A percentile compares a stretch with the other conserved stretches of the same genome.
Evolutionary conservation across 1,139 yeast genomes (phyloP).

Genomic region (Entelexis sorbosivorans): DNA sequence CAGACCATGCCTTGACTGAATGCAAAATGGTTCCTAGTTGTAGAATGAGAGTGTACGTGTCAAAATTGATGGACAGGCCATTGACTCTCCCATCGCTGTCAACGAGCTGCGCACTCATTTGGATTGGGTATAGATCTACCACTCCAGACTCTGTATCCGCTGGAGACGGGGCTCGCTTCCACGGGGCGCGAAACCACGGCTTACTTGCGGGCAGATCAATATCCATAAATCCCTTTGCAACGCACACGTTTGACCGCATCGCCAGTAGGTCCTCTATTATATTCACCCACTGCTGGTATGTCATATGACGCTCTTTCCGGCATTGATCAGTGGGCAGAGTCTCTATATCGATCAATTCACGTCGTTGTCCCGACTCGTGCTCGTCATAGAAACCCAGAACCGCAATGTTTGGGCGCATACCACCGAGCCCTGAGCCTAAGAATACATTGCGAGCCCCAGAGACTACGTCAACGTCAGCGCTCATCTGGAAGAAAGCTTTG

Average conservation of each 20-base stretch:
- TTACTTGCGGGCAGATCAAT: conserved; percentile 44
- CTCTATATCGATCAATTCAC: conserved; percentile 25
- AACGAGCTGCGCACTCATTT: conserved; percentile 75
- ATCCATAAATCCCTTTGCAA: conserved; percentile 72
- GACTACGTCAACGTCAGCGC: conserved; percentile 72
- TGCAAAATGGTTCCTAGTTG: conserved; percentile 86
- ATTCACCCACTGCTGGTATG: conserved; percentile 80
- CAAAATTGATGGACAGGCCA: conserved; percentile 77
- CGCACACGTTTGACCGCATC: conserved; percentile 87
- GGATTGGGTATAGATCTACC: conserved; percentile 89
- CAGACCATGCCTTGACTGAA: conserved; percentile 88
- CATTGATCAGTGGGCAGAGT: conserved; percentile 72
- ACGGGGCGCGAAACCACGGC: conserved; percentile 16
- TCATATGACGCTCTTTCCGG: conserved; percentile 56
- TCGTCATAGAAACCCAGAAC: conserved; percentile 79
- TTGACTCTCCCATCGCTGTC: conserved; percentile 51
- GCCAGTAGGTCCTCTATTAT: conserved; percentile 81
- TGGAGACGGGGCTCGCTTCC: neutral
- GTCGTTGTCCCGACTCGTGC: conserved; percentile 17
- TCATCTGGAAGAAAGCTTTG: conserved; percentile 89
- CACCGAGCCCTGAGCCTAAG: conserved; percentile 88
- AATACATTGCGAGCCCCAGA: conserved; percentile 96
- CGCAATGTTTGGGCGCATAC: conserved; percentile 92
- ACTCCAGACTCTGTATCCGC: neutral
- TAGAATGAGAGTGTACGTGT: conserved; percentile 81